These are phyloP conservation scores for Morella rubra DNA, from an alignment of 306 rosid species.

Conservation along the genomic window DNA sequence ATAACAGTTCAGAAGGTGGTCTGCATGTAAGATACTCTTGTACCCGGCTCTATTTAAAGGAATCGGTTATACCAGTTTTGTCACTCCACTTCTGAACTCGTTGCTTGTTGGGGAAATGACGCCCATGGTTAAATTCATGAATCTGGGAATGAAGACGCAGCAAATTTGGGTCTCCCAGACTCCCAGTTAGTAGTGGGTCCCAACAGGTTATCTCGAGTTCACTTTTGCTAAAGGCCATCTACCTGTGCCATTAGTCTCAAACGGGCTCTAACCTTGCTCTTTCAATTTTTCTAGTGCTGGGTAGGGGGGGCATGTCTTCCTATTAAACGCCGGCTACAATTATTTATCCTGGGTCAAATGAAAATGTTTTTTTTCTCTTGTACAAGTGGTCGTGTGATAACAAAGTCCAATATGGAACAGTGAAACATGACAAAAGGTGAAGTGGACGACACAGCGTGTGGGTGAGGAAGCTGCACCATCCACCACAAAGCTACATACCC, in stretches of 20 bases:
- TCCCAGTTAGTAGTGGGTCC: too few species aligned
- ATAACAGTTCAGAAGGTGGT: constrained; percentile 38
- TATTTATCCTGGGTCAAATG: not conserved
- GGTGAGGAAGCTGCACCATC: not conserved
- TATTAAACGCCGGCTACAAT: not conserved
- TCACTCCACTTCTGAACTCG: not conserved
- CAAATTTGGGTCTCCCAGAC: not conserved
- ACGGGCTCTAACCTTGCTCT: not conserved
- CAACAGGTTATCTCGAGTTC: too few species aligned
- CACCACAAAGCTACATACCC: not conserved
- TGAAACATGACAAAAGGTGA: not conserved
- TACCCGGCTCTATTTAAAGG: constrained; percentile 12
- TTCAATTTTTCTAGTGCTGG: not conserved
- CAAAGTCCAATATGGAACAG: not conserved
- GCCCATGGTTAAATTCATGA: not conserved
- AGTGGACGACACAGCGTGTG: not conserved
- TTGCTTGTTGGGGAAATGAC: not conserved
- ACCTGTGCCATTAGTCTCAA: too few species aligned
- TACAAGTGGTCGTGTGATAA: not conserved
- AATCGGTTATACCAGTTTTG: constrained; percentile 31
- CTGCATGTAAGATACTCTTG: constrained; percentile 27
- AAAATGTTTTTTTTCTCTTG: not conserved
- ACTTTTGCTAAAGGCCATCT: too few species aligned
- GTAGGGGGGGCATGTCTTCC: not conserved
- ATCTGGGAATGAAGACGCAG: not conserved